A percentile compares a stretch with the other conserved stretches of the same genome.
phyloP scores from a whole-genome alignment of 1,139 yeast genomes.

The Geotrichum reessii region DNA sequence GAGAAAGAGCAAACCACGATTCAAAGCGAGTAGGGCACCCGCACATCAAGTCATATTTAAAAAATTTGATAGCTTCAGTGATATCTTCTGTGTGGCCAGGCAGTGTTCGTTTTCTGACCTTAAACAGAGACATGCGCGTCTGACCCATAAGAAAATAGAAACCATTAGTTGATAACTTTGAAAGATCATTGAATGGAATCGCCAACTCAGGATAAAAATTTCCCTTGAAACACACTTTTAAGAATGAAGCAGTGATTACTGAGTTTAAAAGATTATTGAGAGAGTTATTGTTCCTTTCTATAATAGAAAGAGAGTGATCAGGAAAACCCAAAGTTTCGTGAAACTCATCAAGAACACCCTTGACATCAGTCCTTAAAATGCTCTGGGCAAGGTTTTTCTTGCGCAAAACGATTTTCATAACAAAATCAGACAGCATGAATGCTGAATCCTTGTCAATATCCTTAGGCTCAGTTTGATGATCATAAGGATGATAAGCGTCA shows the following conservation, averaged over 20 bases:
- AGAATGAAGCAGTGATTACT: conserved; percentile 46
- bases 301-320: conserved; percentile 35
- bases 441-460: conserved; percentile 49
- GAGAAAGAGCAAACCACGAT: conserved; percentile 81
- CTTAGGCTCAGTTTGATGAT: conserved; percentile 54
- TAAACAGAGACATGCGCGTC: conserved; percentile 58
- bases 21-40: conserved; percentile 62
- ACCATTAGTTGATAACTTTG: conserved; percentile 47
- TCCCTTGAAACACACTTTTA: conserved; percentile 59
- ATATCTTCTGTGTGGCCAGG: conserved; percentile 79
- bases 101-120: conserved; percentile 60
- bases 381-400: conserved; percentile 54
- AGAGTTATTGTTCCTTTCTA: conserved; percentile 38
- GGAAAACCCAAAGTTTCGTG: conserved; percentile 73
- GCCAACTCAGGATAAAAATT: conserved; percentile 40
- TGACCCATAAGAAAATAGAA: conserved; percentile 71
- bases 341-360: conserved; percentile 63
- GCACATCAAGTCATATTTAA: conserved; percentile 61
- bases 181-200: conserved; percentile 35
- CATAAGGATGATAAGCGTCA: conserved; percentile 55
- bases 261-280: conserved; percentile 51
- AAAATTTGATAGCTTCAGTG: conserved; percentile 62
- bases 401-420: conserved; percentile 56
- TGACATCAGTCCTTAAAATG: conserved; percentile 56
- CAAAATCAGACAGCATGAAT: conserved; percentile 50